Percentiles rank a stretch among this genome's conserved stretches.
Evolutionary conservation across 306 rosid species (phyloP).

Genomic region (Acacia acuminata): DNA sequence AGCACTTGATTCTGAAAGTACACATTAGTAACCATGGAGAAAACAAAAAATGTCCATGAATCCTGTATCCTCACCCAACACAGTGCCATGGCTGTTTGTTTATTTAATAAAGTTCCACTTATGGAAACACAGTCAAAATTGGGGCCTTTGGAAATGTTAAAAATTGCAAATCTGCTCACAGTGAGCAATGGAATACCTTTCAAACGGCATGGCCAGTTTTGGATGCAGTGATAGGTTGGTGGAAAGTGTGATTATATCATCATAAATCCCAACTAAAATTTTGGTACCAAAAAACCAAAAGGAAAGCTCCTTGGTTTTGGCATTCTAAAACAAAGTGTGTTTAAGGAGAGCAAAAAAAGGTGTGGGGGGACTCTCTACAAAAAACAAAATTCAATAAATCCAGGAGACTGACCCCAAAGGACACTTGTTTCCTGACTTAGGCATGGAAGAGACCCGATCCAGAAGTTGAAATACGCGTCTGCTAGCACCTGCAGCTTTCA

Average conservation of each 20-base stretch:
- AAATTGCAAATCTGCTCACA: neutral
- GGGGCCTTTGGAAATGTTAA: neutral
- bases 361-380: neutral
- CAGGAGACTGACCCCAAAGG: slow-evolving; percentile 64
- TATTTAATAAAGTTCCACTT: slow-evolving; percentile 25
- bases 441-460: slow-evolving; percentile 75
- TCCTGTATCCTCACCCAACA: slow-evolving; percentile 9
- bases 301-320: slow-evolving; percentile 9
- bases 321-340: slow-evolving; percentile 3
- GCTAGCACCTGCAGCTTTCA: slow-evolving; percentile 94
- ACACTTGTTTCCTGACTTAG: slow-evolving; percentile 63
- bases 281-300: neutral
- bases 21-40: slow-evolving; percentile 3
- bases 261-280: neutral
- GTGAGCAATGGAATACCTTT: slow-evolving; percentile 2
- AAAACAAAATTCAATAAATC: slow-evolving; percentile 11
- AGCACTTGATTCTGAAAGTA: neutral
- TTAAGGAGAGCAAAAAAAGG: slow-evolving; percentile 6
- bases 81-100: neutral
- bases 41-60: slow-evolving; percentile 19
- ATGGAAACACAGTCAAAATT: neutral
- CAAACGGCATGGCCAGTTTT: neutral
- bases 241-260: slow-evolving; percentile 3
- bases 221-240: neutral
- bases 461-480: slow-evolving; percentile 83